These are phyloP conservation scores for Teunomyces aglyptinius DNA, from an alignment of 805 yeast species.

Conservation along the genomic window DNA sequence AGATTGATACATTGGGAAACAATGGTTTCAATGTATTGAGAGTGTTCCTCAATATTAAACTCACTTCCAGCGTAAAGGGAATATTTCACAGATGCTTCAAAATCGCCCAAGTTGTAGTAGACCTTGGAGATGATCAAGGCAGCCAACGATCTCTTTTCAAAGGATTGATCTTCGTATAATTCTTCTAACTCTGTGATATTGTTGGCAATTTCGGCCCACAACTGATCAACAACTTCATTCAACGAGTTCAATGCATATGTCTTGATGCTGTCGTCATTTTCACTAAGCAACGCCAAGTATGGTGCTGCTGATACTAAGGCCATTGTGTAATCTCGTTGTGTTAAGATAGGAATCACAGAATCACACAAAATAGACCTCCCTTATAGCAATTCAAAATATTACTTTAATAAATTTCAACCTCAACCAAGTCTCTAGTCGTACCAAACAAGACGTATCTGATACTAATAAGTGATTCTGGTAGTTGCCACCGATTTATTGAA, in stretches of 20 bases:
- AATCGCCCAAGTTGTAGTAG: constrained; percentile 89
- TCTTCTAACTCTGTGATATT: constrained; percentile 85
- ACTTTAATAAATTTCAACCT: not conserved
- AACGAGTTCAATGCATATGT: constrained; percentile 81
- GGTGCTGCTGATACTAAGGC: constrained; percentile 86
- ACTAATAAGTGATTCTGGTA: not conserved
- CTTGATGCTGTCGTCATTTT: constrained; percentile 73
- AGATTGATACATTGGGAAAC: constrained; percentile 89
- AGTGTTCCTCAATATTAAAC: constrained; percentile 69
- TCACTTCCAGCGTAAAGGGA: constrained; percentile 81
- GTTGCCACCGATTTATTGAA: constrained; percentile 3
- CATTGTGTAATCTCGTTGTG: constrained; percentile 28
- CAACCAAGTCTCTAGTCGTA: not conserved
- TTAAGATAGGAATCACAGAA: not conserved
- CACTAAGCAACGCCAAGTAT: constrained; percentile 82
- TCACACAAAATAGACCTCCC: not conserved
- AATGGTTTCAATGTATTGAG: constrained; percentile 91
- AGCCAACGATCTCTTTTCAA: constrained; percentile 76
- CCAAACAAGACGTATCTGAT: not conserved
- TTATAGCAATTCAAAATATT: not conserved
- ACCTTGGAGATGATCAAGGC: constrained; percentile 91
- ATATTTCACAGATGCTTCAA: constrained; percentile 83
- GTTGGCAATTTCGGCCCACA: constrained; percentile 98
- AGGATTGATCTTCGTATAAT: constrained; percentile 78
- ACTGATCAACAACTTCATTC: constrained; percentile 78